Conservation (phyloP, 768 basidiomycete species). For the Russula brevipes region DNA sequence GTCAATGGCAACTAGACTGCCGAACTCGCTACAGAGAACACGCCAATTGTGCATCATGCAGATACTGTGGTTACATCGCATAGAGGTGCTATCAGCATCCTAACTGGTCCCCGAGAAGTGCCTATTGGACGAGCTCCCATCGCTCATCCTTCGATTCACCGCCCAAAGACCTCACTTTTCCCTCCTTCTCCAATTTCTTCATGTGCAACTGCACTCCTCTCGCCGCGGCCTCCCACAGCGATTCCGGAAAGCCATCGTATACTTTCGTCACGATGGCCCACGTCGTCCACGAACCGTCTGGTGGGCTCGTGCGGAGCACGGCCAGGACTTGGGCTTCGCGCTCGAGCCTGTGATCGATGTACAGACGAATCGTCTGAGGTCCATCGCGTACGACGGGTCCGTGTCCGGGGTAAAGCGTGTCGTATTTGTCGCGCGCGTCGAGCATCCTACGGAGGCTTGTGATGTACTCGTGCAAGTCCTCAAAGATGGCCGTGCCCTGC, state of each 20-base stretch:
- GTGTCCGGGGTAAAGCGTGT: constrained; percentile 79
- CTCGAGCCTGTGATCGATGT: constrained; percentile 76
- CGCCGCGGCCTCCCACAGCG: constrained; percentile 69
- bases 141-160: constrained; percentile 48
- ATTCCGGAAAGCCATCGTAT: constrained; percentile 68
- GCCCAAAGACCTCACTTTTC: constrained; percentile 44
- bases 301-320: constrained; percentile 39
- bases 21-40: too few species aligned
- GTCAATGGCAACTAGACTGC: too few species aligned
- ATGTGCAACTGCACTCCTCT: constrained; percentile 65
- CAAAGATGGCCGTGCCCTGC: constrained; percentile 85
- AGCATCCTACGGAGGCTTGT: constrained; percentile 54
- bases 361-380: constrained; percentile 53
- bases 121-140: constrained; percentile 39
- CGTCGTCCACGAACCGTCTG: constrained; percentile 47
- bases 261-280: constrained; percentile 60
- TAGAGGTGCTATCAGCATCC: neutral
- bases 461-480: constrained; percentile 71
- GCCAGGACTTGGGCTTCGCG: constrained; percentile 74
- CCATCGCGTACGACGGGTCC: constrained; percentile 73
- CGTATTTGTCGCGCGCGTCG: constrained; percentile 34
- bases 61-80: neutral
- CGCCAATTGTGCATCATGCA: neutral
- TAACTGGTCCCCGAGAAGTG: neutral
- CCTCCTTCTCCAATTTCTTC: constrained; percentile 64